Evolutionary conservation across 768 basidiomycete genomes (phyloP), one percentile per base, ranked within the genome.

Genomic region (Daedaleopsis sinensis): DNA sequence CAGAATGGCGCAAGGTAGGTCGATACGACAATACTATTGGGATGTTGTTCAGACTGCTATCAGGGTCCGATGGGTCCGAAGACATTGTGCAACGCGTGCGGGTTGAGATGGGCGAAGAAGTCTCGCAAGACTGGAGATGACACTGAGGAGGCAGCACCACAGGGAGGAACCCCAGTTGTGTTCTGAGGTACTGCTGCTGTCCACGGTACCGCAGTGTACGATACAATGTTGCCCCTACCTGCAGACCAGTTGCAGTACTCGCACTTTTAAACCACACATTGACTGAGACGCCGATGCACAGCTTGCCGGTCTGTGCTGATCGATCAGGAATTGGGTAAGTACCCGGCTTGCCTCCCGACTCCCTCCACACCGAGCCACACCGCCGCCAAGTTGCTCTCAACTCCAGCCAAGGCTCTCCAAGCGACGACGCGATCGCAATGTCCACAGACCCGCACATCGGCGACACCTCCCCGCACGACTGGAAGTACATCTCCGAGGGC

Each of bases 21-120:
- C 2, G 4, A 35, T 48, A 46, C 32, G 38, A 57, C 32, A 18
- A 12, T 47, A 23, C 27, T 11, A 18, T 2, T 23, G 6, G 12
- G 39, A 18, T 24, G n/a, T 13, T 43, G 16, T 39, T 57, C 37
- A 46, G 35, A 48, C 6, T n/a, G 1, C 10, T 9, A 1, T 12
- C 65, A 92, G 92, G 96, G 96, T 12, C 96, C 96, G 1, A 81
- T 85, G 57, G 96, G 96, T 38, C 94, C 96, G 1, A 99, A 98
- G 78, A 97, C 96, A n/a, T 77, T 98, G 5, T 98, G 96, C 79
- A 97, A 98, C 74, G 95, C 95, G 2, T 97, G 96, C 66, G 96
- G 96, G 24, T 76, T 98, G 43, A 83, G 95, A 56, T 96, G 94
- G 93, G 95, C 95, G 32, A 96, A 97, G 76, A 76, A 84, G 62